Base-by-base conservation (phyloP, 345 rosid genomes). In the Boechera retrofracta region DNA sequence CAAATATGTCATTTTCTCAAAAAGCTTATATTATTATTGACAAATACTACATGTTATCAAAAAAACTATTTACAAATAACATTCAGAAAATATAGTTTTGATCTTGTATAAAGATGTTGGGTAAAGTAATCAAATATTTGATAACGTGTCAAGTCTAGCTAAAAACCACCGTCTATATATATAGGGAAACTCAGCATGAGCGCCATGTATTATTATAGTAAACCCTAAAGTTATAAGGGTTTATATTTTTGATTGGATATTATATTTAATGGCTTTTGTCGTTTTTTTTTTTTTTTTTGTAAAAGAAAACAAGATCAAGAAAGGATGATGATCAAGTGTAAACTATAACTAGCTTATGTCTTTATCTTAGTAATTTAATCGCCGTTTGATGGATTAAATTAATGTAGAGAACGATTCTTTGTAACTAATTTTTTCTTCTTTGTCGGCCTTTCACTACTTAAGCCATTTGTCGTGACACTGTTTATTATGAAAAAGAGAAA, bases 401-500 rank as follows among this genome's bases (percentile, higher is more conserved):
- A 51, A 18, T 24, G 10, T 66, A 60, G 21, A 41, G 10, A 67
- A 26, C 4, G 44, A 35, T 58, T 47, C 11, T 57, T 74, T 74
- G 57, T 45, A 35, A 57, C n/a, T 66, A 65, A 29, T 2, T 2
- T 68, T 39, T 76, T 35, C 44, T 38, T 64, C 28, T 41, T 38
- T 69, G 80, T 76, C 80, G 75, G 75, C 56, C 69, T 61, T 69
- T 65, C 15, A 21, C 8, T 26, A 53, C 64, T 39, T 21, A 61
- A 69, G 39, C 75, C 56, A 60, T 69, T 76, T 69, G 80, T 61
- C 74, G 74, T 76, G 49, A 76, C 49, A 60, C 48, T 54, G 38
- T 69, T 28, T 38, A 75, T 67, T 31, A 45, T 10, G n/a, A 44
- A 33, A 2, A 18, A 10, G 0, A 16, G 0, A 51, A 44, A 2